Conservation (phyloP, 1,284 basidiomycete genomes). For the Ceratobasidium sp. region DNA sequence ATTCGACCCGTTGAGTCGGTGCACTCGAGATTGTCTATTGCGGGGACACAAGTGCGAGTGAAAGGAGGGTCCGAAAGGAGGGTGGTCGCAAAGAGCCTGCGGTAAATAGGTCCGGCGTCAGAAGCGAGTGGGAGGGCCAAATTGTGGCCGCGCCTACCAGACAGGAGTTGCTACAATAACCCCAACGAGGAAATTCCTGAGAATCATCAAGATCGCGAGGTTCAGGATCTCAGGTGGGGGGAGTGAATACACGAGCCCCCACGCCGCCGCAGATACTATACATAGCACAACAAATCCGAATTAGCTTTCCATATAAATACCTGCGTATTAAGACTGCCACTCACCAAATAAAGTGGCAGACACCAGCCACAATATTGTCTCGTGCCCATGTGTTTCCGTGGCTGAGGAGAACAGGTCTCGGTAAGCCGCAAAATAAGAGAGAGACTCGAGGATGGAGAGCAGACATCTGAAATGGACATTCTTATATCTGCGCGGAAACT, state of each 20-base stretch:
- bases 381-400: conserved; percentile 98
- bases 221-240: conserved; percentile 66
- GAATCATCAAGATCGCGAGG: too few relatives aligned
- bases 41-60: conserved; percentile 67
- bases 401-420: conserved; percentile 61
- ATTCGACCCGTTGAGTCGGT: conserved; percentile 79
- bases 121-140: not conserved
- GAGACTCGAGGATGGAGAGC: conserved; percentile 10
- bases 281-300: not conserved
- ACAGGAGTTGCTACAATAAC: conserved; percentile 77
- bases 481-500: conserved; percentile 67
- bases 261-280: conserved; percentile 78
- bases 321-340: conserved; percentile 50
- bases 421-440: not conserved
- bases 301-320: not conserved
- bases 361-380: conserved; percentile 87
- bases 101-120: not conserved
- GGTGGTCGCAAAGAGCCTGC: conserved; percentile 76
- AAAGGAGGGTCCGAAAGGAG: conserved; percentile 68
- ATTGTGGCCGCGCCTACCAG: conserved; percentile 66
- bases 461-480: conserved; percentile 86
- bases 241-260: conserved; percentile 86
- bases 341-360: conserved; percentile 77
- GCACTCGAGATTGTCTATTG: conserved; percentile 61
- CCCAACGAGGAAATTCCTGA: conserved; percentile 87